Percentiles rank a stretch among this genome's conserved stretches.
phyloP scores from a whole-genome alignment of 441 rosid genomes.

The Syzygium malaccense region DNA sequence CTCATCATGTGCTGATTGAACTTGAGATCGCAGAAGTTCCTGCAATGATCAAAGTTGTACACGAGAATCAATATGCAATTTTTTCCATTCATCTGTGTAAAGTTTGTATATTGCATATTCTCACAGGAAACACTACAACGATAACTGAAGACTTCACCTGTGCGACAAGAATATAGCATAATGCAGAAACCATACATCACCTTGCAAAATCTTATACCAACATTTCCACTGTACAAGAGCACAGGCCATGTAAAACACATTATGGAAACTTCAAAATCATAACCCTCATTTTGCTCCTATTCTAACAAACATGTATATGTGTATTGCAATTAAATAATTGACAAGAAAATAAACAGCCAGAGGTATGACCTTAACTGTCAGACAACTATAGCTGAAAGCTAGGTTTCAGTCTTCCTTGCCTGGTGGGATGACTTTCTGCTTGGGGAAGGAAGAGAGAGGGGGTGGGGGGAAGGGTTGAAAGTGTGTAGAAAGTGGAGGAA shows the following conservation, averaged over 20 bases:
- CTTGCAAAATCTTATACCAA: neutral
- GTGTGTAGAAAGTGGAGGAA: neutral
- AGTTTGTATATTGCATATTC: neutral
- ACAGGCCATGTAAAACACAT: neutral
- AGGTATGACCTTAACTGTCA: neutral
- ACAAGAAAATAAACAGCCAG: neutral
- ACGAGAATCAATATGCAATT: neutral
- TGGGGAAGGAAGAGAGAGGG: neutral
- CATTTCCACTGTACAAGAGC: neutral
- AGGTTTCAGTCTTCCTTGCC: neutral
- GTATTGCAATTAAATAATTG: neutral
- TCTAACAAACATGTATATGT: neutral
- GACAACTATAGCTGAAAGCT: neutral
- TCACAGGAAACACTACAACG: neutral
- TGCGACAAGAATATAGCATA: neutral
- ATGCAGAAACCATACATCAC: neutral
- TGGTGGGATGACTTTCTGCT: neutral
- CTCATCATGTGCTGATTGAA: constrained; percentile 89
- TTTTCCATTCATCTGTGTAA: neutral
- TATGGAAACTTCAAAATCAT: neutral
- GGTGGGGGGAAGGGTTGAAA: neutral
- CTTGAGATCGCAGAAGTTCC: constrained; percentile 84
- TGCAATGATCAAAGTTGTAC: constrained; percentile 19
- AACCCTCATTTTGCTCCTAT: neutral
- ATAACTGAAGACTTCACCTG: neutral